Conservation (phyloP, 2,329 filamentous ascomycete species). For the Fusarium sp. region DNA sequence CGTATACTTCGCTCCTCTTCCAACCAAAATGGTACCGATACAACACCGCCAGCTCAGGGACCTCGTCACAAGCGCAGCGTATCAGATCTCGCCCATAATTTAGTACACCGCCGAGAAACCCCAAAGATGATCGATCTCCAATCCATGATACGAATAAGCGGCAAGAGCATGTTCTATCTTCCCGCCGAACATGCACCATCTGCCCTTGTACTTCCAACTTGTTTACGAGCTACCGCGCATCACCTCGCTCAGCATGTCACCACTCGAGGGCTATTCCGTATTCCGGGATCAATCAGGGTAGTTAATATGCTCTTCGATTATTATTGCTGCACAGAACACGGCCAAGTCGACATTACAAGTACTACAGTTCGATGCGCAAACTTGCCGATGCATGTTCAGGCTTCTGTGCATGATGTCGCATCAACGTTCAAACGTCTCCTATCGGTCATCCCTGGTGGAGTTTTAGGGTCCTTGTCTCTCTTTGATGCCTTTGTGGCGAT, state of each 20-base stretch:
- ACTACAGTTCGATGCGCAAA: slow-evolving; percentile 72
- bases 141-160: slow-evolving; percentile 71
- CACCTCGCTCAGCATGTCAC: slow-evolving; percentile 68
- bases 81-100: slow-evolving; percentile 64
- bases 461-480: slow-evolving; percentile 70
- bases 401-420: slow-evolving; percentile 72
- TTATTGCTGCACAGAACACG: slow-evolving; percentile 65
- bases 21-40: slow-evolving; percentile 20
- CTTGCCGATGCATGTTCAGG: slow-evolving; percentile 70
- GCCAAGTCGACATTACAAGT: slow-evolving; percentile 62
- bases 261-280: slow-evolving; percentile 71
- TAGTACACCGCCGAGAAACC: slow-evolving; percentile 59
- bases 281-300: slow-evolving; percentile 68
- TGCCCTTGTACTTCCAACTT: slow-evolving; percentile 71
- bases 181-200: slow-evolving; percentile 69
- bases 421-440: slow-evolving; percentile 76
- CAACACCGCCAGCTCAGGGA: slow-evolving; percentile 19
- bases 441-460: slow-evolving; percentile 71
- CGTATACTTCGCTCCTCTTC: slow-evolving; percentile 52
- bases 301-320: slow-evolving; percentile 72
- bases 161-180: slow-evolving; percentile 71
- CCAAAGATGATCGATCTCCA: slow-evolving; percentile 65
- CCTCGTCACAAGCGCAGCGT: slow-evolving; percentile 63
- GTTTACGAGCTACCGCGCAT: slow-evolving; percentile 74
- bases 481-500: slow-evolving; percentile 74